phyloP scores from a whole-genome alignment of 1,284 basidiomycete genomes.

The Lignosus rhinocerotis region DNA sequence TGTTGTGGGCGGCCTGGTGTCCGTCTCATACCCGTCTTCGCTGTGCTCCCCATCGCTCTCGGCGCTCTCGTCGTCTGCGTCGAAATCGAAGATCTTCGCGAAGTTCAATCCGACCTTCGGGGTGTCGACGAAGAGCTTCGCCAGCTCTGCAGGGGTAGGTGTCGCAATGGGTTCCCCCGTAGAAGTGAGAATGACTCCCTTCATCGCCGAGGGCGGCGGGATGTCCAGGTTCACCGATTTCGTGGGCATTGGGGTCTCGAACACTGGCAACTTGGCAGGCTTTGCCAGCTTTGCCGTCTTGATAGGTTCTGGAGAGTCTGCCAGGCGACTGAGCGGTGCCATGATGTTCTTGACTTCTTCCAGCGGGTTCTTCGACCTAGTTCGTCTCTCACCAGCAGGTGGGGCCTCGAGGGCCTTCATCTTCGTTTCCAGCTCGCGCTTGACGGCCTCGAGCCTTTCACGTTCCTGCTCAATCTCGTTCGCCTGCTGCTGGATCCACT shows the following conservation, averaged over 20 bases:
- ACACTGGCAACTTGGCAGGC: constrained; percentile 34
- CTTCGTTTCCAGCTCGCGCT: constrained; percentile 49
- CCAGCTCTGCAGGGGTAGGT: constrained; percentile 63
- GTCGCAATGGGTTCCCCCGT: constrained; percentile 72
- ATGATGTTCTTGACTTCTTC: constrained; percentile 75
- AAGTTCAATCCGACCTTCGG: constrained; percentile 72
- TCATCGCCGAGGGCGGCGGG: constrained; percentile 68
- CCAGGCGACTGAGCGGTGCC: constrained; percentile 48
- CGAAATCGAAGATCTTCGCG: constrained; percentile 71
- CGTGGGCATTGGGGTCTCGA: constrained; percentile 43
- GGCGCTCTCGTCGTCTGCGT: constrained; percentile 36
- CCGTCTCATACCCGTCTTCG: constrained; percentile 31
- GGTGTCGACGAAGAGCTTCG: constrained; percentile 62
- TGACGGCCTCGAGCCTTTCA: constrained; percentile 44
- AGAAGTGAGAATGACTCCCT: constrained; percentile 73
- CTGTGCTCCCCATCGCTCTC: constrained; percentile 24
- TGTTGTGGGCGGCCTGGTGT: constrained; percentile 19
- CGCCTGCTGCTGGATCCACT: constrained; percentile 52
- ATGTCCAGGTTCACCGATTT: constrained; percentile 26
- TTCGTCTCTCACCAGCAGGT: constrained; percentile 33
- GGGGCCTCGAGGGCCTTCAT: constrained; percentile 42
- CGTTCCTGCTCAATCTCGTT: constrained; percentile 55
- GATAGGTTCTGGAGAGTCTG: constrained; percentile 31
- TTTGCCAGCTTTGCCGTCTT: constrained; percentile 17
- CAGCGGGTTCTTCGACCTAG: constrained; percentile 59